Base-by-base conservation (phyloP, 2,329 filamentous ascomycete species). In the Colletotrichum sublineola region DNA sequence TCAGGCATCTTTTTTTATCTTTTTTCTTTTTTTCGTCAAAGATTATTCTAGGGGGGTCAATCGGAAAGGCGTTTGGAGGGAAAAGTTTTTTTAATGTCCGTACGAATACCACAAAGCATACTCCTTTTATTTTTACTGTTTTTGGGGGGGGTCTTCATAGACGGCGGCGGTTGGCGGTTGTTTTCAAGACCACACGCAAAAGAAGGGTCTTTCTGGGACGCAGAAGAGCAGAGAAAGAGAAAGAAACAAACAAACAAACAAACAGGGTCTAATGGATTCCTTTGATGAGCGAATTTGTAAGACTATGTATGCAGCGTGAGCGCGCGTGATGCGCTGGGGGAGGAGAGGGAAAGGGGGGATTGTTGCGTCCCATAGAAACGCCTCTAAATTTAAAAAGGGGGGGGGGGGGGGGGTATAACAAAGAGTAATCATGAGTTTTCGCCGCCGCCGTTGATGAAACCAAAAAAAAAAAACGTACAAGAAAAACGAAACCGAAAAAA, bases 321-420 rank as follows among this genome's bases (percentile, higher is more conserved):
- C 18, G 12, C 24, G 36, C 18, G 24, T 46, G 46, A 14, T 20
- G 61, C 68, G 31, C 42, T 56, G 56, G 44, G 20, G 8, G n/a
- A 46, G 20, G 12, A 7, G 11, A 29, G 12, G 33, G n/a, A 3
- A 2, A 15, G 2, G 12, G 29, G 20, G 8, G 20, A 3, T n/a
- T 46, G 15, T 46, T n/a, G 18, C 64, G 42, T 14, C 29, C 48
- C 57, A 57, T 62, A 50, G 40, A 33, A 63, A 46, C 68, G 71
- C 67, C 67, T 73, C 71, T 71, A 63, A 63, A 67, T 73, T 11
- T 18, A 24, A 24, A 24, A 24, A 24, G 24, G 24, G 24, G 24
- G n/a, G n/a, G 14, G 40, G 44, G 46, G 44, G 71, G 44, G n/a
- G 20, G 67, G 71, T 73, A 73, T 73, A 73, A 71, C 62, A 69